Conservation (phyloP, 768 basidiomycete species). For the Pleurotus ostreatus region DNA sequence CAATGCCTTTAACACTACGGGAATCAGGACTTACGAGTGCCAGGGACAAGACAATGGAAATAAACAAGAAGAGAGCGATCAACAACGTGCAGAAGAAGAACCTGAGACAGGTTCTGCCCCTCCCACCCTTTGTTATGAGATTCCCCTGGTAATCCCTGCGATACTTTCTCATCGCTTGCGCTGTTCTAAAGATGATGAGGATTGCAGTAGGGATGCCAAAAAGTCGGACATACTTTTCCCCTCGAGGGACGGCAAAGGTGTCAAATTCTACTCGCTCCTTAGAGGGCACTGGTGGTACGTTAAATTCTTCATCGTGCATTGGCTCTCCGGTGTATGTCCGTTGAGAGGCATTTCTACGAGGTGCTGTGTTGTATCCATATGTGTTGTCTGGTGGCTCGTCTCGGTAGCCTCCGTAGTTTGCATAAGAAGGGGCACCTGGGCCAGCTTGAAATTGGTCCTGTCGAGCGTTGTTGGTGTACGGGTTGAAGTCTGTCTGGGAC, state of each 20-base stretch:
- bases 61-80: conserved; percentile 57
- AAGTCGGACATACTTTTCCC: conserved; percentile 20
- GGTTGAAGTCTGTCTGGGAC: conserved; percentile 32
- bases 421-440: conserved; percentile 14
- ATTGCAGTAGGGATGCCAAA: neutral
- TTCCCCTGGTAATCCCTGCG: conserved; percentile 56
- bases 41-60: conserved; percentile 63
- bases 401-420: conserved; percentile 32
- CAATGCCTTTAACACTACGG: neutral
- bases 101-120: conserved; percentile 57
- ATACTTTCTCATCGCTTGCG: conserved; percentile 45
- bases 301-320: conserved; percentile 10
- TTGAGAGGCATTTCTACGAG: conserved; percentile 10
- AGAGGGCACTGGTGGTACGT: conserved; percentile 4
- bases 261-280: conserved; percentile 37
- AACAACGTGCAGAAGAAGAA: conserved; percentile 77
- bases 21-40: conserved; percentile 48
- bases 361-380: conserved; percentile 4
- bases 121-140: conserved; percentile 70
- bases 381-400: conserved; percentile 28
- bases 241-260: conserved; percentile 31
- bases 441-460: conserved; percentile 39
- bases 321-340: neutral
- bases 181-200: conserved; percentile 21
- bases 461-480: conserved; percentile 40